Percentiles rank a stretch among this genome's conserved stretches.
These are phyloP conservation scores for Globisporangium cystogenes DNA, from an alignment of 352 stramenopile genomes.

Conservation along the genomic window DNA sequence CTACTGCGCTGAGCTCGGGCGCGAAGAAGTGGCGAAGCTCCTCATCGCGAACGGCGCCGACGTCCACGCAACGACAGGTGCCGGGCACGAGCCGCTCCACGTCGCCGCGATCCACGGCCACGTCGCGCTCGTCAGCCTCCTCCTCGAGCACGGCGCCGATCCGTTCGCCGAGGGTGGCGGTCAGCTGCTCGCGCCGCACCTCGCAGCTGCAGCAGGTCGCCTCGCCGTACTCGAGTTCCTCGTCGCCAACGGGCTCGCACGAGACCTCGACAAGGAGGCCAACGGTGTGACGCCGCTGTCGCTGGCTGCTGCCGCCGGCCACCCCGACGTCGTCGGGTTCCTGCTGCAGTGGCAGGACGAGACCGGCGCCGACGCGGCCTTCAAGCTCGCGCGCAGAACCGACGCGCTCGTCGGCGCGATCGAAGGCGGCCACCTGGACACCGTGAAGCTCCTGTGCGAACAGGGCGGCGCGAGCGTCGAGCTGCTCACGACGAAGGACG, in stretches of 20 bases:
- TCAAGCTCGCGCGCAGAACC: neutral
- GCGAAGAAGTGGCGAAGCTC: slow-evolving; percentile 2
- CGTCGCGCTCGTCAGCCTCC: slow-evolving; percentile 11
- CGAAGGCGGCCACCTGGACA: slow-evolving; percentile 1
- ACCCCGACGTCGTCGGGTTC: slow-evolving; percentile 5
- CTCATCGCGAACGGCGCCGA: neutral
- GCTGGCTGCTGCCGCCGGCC: slow-evolving; percentile 2
- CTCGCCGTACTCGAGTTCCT: slow-evolving; percentile 5
- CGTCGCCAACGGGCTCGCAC: neutral
- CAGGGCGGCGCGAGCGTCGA: slow-evolving; percentile 3
- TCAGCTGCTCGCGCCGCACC: neutral
- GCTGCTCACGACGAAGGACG: slow-evolving; percentile 3
- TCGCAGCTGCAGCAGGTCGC: slow-evolving; percentile 4
- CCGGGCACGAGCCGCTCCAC: slow-evolving; percentile 8
- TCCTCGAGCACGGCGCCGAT: slow-evolving; percentile 10
- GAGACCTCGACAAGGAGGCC: slow-evolving; percentile 4
- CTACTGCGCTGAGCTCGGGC: slow-evolving; percentile 9
- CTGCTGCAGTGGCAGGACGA: slow-evolving; percentile 3
- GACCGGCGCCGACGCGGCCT: neutral
- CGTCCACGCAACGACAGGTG: neutral
- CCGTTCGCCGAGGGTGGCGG: neutral
- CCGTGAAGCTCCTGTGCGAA: slow-evolving; percentile 2
- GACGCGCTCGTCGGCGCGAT: slow-evolving; percentile 3
- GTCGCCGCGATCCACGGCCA: slow-evolving; percentile 25
- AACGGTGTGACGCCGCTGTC: slow-evolving; percentile 6